These are phyloP conservation scores for Chondrostereum purpureum DNA, from an alignment of 1,284 basidiomycete species.

Conservation along the genomic window DNA sequence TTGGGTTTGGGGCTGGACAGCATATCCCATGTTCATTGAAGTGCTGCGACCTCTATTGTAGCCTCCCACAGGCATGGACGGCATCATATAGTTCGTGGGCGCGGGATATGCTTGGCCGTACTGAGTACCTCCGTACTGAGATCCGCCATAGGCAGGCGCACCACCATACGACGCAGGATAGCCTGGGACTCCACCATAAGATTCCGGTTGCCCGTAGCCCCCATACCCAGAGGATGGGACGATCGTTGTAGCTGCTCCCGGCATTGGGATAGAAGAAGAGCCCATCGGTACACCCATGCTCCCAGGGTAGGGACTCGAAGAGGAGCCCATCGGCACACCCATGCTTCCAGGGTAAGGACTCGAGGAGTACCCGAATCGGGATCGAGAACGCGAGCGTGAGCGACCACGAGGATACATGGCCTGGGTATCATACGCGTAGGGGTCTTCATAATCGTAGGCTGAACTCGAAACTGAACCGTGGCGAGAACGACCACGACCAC, in stretches of 20 bases:
- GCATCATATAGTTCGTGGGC: background rate
- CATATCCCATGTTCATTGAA: background rate
- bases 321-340: too few species aligned
- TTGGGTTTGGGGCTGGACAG: slow-evolving; percentile 6
- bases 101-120: background rate
- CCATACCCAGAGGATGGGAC: background rate
- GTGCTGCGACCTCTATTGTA: background rate
- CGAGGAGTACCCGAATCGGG: slow-evolving; percentile 19
- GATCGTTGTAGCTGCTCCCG: slow-evolving; percentile 9
- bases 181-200: background rate
- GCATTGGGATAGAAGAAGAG: slow-evolving; percentile 17
- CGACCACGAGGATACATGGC: slow-evolving; percentile 15
- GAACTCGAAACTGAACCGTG: slow-evolving; percentile 16
- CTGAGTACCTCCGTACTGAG: background rate
- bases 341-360: slow-evolving; percentile 8
- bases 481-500: slow-evolving; percentile 28
- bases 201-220: background rate
- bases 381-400: slow-evolving; percentile 23
- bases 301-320: slow-evolving; percentile 8
- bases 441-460: slow-evolving; percentile 30
- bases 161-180: slow-evolving; percentile 1
- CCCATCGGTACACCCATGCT: slow-evolving; percentile 12
- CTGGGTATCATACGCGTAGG: slow-evolving; percentile 18
- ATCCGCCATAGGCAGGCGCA: background rate
- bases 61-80: background rate